phyloP scores from a whole-genome alignment of 2,329 filamentous ascomycete genomes.

The Tolypocladium guangdongense region DNA sequence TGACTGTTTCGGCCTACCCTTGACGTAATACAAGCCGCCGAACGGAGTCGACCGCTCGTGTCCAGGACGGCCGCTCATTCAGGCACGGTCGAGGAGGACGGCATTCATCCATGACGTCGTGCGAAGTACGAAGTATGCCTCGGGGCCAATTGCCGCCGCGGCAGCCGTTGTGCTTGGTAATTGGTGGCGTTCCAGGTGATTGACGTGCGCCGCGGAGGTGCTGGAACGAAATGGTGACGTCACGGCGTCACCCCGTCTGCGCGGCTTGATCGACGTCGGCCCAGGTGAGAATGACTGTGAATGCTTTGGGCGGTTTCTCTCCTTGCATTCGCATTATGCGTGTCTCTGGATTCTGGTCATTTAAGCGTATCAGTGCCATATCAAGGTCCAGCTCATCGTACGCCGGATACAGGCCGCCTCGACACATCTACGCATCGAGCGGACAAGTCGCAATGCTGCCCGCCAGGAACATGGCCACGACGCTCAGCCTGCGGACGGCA shows the following conservation, averaged over 20 bases:
- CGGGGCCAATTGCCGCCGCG: too few relatives aligned
- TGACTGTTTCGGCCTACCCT: neutral
- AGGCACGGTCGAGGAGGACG: neutral
- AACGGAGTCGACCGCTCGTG: neutral
- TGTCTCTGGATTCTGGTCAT: neutral
- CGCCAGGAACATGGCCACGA: neutral
- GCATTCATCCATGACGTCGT: neutral
- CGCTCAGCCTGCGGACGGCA: constrained; percentile 14
- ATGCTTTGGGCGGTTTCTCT: too few relatives aligned
- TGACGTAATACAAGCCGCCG: neutral
- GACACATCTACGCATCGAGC: too few relatives aligned
- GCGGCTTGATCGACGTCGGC: neutral
- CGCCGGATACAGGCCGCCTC: too few relatives aligned
- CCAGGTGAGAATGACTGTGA: too few relatives aligned
- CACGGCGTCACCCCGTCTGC: neutral
- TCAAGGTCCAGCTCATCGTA: neutral
- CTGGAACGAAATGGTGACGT: constrained; percentile 4
- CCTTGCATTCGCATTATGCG: neutral
- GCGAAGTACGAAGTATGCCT: too few relatives aligned
- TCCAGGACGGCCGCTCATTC: neutral
- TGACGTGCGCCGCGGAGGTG: neutral
- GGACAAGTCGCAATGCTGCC: neutral
- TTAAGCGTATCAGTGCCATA: neutral
- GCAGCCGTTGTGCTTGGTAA: neutral
- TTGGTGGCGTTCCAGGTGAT: neutral